phyloP scores from a whole-genome alignment of 768 basidiomycete species.

The Mycena rebaudengoi region DNA sequence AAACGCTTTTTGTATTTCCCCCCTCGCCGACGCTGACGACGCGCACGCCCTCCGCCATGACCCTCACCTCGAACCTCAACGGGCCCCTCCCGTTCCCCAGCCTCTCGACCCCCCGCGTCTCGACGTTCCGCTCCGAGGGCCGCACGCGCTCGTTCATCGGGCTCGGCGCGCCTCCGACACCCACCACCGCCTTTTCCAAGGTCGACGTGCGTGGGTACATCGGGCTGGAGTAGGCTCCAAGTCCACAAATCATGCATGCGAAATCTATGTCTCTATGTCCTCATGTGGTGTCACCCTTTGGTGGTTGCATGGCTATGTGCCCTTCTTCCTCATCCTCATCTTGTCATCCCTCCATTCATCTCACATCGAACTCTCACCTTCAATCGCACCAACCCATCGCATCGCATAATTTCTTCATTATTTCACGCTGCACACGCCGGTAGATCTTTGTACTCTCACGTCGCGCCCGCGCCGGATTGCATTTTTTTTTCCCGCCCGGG shows the following conservation, averaged over 20 bases:
- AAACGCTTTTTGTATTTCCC: slow-evolving; percentile 88
- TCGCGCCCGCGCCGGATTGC: slow-evolving; percentile 18
- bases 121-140: slow-evolving; percentile 71
- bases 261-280: slow-evolving; percentile 27
- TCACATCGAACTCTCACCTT: slow-evolving; percentile 1
- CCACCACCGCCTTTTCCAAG: slow-evolving; percentile 84
- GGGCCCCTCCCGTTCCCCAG: slow-evolving; percentile 53
- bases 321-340: slow-evolving; percentile 16
- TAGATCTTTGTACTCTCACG: slow-evolving; percentile 17
- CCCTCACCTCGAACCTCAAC: slow-evolving; percentile 70
- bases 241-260: slow-evolving; percentile 17
- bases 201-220: slow-evolving; percentile 88
- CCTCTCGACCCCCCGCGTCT: slow-evolving; percentile 72
- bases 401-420: slow-evolving; percentile 14
- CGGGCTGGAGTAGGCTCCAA: slow-evolving; percentile 51
- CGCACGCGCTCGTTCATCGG: slow-evolving; percentile 81
- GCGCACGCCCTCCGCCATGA: slow-evolving; percentile 84
- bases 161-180: slow-evolving; percentile 69
- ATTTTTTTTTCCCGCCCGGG: slow-evolving; percentile 8
- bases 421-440: slow-evolving; percentile 23
- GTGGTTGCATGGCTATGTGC: slow-evolving; percentile 19
- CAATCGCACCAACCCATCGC: slow-evolving; percentile 5
- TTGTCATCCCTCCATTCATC: too few species aligned
- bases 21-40: slow-evolving; percentile 72
- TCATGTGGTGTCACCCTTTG: neutral